Evolutionary conservation across 441 rosid species (phyloP).

Genomic region (Monsonia emarginata): DNA sequence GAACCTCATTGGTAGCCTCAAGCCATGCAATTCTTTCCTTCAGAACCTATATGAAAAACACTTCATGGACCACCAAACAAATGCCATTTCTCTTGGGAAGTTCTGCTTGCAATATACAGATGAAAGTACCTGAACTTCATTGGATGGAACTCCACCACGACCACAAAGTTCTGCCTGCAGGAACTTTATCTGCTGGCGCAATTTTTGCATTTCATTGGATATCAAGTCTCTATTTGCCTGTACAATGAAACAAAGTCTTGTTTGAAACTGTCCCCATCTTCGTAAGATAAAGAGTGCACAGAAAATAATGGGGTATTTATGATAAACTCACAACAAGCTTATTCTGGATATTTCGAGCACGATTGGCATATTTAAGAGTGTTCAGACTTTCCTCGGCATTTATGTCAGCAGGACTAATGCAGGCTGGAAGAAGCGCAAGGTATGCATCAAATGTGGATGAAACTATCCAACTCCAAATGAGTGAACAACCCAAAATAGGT

Average conservation of each 20-base stretch:
- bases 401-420: conserved; percentile 58
- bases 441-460: conserved; percentile 6
- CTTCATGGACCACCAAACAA: neutral
- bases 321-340: conserved; percentile 48
- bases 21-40: conserved; percentile 48
- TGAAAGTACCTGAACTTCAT: conserved; percentile 39
- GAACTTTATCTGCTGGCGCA: conserved; percentile 50
- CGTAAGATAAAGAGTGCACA: conserved; percentile 1
- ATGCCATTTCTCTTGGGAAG: conserved; percentile 7
- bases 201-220: conserved; percentile 51
- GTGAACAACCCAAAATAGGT: conserved; percentile 4
- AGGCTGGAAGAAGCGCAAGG: conserved; percentile 38
- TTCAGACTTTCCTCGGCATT: conserved; percentile 58
- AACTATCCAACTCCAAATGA: conserved; percentile 9
- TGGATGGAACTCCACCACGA: conserved; percentile 34
- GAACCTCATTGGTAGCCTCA: conserved; percentile 48
- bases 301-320: conserved; percentile 8
- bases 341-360: conserved; percentile 65
- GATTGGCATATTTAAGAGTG: conserved; percentile 57
- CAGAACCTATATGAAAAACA: conserved; percentile 32
- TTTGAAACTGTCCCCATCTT: conserved; percentile 9
- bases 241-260: conserved; percentile 13
- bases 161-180: conserved; percentile 54
- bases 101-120: conserved; percentile 3
- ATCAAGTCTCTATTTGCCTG: conserved; percentile 63